These are phyloP conservation scores for Beauveria sp. DNA, from an alignment of 2,329 filamentous ascomycete genomes.

Conservation along the genomic window DNA sequence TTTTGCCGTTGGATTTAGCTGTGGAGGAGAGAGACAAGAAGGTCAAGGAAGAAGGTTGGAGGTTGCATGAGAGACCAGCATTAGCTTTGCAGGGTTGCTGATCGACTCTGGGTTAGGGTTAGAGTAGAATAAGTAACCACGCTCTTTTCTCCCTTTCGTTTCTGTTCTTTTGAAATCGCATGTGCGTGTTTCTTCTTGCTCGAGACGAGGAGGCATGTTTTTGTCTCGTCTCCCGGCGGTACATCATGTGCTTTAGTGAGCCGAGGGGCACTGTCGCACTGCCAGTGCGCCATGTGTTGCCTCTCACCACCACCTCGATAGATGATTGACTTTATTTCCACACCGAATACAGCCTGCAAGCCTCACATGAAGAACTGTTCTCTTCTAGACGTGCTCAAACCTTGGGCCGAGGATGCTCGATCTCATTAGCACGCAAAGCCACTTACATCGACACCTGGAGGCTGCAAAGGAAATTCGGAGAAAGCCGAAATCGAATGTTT, in stretches of 20 bases:
- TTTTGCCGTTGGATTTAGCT: background rate
- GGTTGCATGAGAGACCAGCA: conserved; percentile 1
- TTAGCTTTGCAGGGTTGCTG: conserved; percentile 1
- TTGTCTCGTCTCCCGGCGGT: background rate
- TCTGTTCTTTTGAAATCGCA: too few species aligned
- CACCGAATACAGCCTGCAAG: background rate
- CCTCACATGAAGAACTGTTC: background rate
- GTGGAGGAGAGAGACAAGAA: conserved; percentile 11
- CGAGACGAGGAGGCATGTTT: background rate
- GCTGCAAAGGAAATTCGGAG: background rate
- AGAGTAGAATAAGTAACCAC: background rate
- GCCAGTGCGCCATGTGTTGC: background rate
- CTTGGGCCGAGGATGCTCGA: background rate
- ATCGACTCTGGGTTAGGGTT: background rate
- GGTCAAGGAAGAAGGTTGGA: background rate
- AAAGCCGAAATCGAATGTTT: background rate
- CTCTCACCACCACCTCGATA: background rate
- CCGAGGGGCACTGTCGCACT: background rate
- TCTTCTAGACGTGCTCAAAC: background rate
- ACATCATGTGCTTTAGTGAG: too few species aligned
- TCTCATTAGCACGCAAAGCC: background rate
- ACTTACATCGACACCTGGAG: background rate
- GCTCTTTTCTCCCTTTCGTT: background rate
- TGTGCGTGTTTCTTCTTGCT: background rate
- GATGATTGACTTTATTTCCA: background rate